Evolutionary conservation across 2,329 filamentous ascomycete species (phyloP).

Genomic region (Sporothrix schenckii): DNA sequence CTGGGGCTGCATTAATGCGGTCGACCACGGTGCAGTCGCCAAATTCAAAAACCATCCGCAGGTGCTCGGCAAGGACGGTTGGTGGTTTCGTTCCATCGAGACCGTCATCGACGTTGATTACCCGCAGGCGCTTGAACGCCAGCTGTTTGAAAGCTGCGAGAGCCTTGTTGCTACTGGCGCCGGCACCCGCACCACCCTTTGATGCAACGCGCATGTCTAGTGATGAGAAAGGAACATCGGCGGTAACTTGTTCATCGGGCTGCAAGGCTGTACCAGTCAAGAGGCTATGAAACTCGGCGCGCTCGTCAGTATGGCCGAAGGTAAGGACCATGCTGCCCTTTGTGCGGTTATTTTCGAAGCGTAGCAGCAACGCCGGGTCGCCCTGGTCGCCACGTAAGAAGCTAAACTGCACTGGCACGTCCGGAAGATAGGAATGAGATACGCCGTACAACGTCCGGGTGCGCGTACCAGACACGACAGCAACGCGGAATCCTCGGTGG

Average conservation of each 20-base stretch:
- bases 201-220: slow-evolving; percentile 53
- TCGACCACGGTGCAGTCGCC: slow-evolving; percentile 79
- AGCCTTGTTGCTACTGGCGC: slow-evolving; percentile 50
- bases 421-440: slow-evolving; percentile 67
- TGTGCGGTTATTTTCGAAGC: slow-evolving; percentile 66
- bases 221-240: slow-evolving; percentile 67
- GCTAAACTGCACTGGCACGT: slow-evolving; percentile 73
- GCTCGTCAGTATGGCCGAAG: slow-evolving; percentile 73
- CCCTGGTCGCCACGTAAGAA: slow-evolving; percentile 73
- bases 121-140: slow-evolving; percentile 67
- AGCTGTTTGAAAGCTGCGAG: slow-evolving; percentile 55
- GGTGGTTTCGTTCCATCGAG: slow-evolving; percentile 60
- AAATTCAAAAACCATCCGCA: slow-evolving; percentile 75
- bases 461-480: slow-evolving; percentile 74
- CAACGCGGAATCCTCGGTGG: slow-evolving; percentile 78
- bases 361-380: slow-evolving; percentile 69
- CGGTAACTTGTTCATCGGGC: slow-evolving; percentile 68
- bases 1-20: slow-evolving; percentile 76
- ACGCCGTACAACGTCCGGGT: slow-evolving; percentile 78
- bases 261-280: slow-evolving; percentile 72
- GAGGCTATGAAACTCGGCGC: slow-evolving; percentile 70
- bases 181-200: slow-evolving; percentile 51
- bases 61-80: slow-evolving; percentile 73
- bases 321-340: slow-evolving; percentile 75
- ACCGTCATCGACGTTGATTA: slow-evolving; percentile 72